Evolutionary conservation across 257 asterid genomes (phyloP).

Genomic region (Henckelia pumila): DNA sequence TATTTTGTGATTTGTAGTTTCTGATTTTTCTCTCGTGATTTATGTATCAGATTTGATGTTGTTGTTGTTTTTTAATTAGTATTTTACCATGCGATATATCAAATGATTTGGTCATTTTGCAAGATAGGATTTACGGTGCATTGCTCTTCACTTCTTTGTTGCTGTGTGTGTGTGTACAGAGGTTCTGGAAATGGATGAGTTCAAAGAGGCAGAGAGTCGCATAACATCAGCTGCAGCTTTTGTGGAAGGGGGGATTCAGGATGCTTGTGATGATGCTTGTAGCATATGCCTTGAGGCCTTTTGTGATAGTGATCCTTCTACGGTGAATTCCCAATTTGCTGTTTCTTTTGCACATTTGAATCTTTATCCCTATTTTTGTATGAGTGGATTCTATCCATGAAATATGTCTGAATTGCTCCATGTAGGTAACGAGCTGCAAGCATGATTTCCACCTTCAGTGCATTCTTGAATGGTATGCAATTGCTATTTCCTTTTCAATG

Average conservation of each 20-base stretch:
- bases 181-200: conserved; percentile 59
- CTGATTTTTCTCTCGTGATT: no score
- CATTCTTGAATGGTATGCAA: conserved; percentile 81
- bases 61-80: neutral
- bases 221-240: conserved; percentile 86
- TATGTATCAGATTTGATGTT: neutral
- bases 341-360: neutral
- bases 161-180: conserved; percentile 16
- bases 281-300: conserved; percentile 97
- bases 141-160: neutral
- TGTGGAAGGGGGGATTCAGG: conserved; percentile 93
- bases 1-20: conserved; percentile 1
- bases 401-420: conserved; percentile 10
- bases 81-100: neutral
- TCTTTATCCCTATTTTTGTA: neutral
- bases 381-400: conserved; percentile 2
- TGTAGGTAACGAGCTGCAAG: conserved; percentile 76
- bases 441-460: conserved; percentile 96
- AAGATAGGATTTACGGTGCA: neutral
- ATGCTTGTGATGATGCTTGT: conserved; percentile 91
- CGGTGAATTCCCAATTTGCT: conserved; percentile 43
- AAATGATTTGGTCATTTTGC: neutral
- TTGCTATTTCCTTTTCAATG: neutral
- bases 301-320: conserved; percentile 72
- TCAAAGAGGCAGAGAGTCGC: conserved; percentile 47